Percentiles rank a stretch among this genome's conserved stretches.
Conservation (phyloP, 176 grass and related monocot genomes). For the Stipa capillata region DNA sequence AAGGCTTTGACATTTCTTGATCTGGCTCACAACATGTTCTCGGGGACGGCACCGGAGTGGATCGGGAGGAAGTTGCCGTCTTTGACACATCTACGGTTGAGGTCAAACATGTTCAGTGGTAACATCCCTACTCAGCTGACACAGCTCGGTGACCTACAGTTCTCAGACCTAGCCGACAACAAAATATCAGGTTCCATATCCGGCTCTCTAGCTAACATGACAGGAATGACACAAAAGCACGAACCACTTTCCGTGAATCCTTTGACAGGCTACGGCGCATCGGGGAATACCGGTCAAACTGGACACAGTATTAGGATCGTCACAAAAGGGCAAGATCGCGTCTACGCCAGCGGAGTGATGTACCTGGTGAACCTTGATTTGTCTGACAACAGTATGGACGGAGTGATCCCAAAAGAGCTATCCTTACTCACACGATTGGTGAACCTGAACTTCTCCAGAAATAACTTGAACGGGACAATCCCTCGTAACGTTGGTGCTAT, state of each 20-base stretch:
- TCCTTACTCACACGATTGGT: background rate
- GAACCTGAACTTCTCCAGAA: slow-evolving; percentile 28
- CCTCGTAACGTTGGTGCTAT: slow-evolving; percentile 8
- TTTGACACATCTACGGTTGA: background rate
- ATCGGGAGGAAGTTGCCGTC: slow-evolving; percentile 10
- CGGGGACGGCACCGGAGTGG: slow-evolving; percentile 7
- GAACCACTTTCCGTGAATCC: background rate
- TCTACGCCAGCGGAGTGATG: background rate
- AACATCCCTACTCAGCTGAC: slow-evolving; percentile 11
- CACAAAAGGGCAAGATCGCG: slow-evolving; percentile 19
- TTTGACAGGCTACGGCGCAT: background rate
- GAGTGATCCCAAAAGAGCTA: slow-evolving; percentile 17
- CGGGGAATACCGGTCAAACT: background rate
- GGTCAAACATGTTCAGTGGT: slow-evolving; percentile 32
- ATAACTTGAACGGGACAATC: slow-evolving; percentile 6
- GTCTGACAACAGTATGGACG: slow-evolving; percentile 17
- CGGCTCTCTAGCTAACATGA: background rate
- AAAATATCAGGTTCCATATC: slow-evolving; percentile 22
- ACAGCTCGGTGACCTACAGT: background rate
- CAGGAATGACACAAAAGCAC: background rate
- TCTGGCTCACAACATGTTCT: slow-evolving; percentile 21
- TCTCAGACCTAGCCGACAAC: slow-evolving; percentile 27
- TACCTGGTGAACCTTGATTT: slow-evolving; percentile 18
- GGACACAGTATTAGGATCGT: background rate
- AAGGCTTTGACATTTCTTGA: background rate